Evolutionary conservation across 116 monocot genomes (phyloP).

Genomic region (Cymodocea nodosa): DNA sequence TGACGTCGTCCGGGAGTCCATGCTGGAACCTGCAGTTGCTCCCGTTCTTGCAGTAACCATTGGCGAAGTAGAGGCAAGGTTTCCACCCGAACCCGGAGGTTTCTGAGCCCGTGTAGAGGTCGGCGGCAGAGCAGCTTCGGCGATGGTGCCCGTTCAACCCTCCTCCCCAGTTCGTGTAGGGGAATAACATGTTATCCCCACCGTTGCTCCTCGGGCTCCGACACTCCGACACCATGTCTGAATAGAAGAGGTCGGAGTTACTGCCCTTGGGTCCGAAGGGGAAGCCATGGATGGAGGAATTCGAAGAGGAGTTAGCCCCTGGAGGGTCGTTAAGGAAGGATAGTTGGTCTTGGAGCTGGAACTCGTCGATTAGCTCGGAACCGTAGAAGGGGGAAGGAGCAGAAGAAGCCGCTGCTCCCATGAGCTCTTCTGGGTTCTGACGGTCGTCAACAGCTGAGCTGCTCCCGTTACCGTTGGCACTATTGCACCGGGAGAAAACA

Average conservation of each 20-base stretch:
- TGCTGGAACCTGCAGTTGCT: slow-evolving; percentile 66
- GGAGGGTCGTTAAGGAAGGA: slow-evolving; percentile 42
- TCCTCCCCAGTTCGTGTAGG: slow-evolving; percentile 22
- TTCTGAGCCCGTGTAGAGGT: slow-evolving; percentile 31
- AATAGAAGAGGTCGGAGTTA: slow-evolving; percentile 2
- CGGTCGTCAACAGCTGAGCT: slow-evolving; percentile 3
- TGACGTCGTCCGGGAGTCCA: slow-evolving; percentile 33
- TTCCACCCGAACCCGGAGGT: slow-evolving; percentile 49
- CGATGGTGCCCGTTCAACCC: slow-evolving; percentile 26
- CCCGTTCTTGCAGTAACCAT: slow-evolving; percentile 86
- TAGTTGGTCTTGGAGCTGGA: slow-evolving; percentile 62
- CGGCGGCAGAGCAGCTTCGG: slow-evolving; percentile 49
- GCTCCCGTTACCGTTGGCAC: background rate
- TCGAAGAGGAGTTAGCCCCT: background rate
- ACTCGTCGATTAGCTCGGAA: slow-evolving; percentile 33
- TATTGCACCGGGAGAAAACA: slow-evolving; percentile 28
- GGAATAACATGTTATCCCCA: slow-evolving; percentile 11
- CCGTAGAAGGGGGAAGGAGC: slow-evolving; percentile 15
- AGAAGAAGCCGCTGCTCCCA: background rate
- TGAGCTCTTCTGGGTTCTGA: slow-evolving; percentile 13
- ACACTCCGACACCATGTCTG: slow-evolving; percentile 15
- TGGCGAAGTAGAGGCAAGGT: slow-evolving; percentile 71
- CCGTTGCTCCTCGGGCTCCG: slow-evolving; percentile 22
- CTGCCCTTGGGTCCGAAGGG: slow-evolving; percentile 1
- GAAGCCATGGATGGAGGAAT: slow-evolving; percentile 2